Conservation (phyloP, 129 eudicot species). For the Chrysanthemum seticuspe region DNA sequence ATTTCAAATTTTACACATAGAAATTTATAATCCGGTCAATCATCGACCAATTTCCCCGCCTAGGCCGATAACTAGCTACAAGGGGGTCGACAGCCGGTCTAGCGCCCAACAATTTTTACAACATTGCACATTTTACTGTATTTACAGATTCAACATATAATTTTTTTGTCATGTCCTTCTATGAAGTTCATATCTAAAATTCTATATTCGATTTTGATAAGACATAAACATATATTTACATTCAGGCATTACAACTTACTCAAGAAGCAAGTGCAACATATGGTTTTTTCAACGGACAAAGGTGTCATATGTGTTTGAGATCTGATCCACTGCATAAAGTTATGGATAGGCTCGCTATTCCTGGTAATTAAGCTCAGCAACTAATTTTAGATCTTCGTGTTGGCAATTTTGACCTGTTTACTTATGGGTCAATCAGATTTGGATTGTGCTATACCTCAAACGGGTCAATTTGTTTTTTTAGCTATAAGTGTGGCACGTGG, state of each 20-base stretch:
- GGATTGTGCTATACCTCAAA: no score
- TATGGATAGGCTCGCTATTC: conserved; percentile 70
- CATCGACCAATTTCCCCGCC: no score
- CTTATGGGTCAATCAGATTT: background rate
- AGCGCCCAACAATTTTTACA: no score
- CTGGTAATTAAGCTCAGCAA: conserved; percentile 48
- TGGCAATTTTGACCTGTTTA: background rate
- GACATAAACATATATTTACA: background rate
- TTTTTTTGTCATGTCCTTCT: background rate
- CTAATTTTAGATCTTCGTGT: background rate
- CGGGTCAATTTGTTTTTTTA: no score
- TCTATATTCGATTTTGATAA: background rate
- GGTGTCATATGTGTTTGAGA: conserved; percentile 89
- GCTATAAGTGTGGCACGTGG: no score
- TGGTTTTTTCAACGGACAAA: conserved; percentile 68
- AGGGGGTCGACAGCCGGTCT: no score
- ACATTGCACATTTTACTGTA: background rate
- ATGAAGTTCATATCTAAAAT: conserved; percentile 9
- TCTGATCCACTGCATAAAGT: conserved; percentile 76
- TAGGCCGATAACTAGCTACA: no score
- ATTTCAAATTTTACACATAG: no score
- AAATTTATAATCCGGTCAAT: no score
- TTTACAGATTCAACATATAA: no score
- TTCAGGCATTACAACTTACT: conserved; percentile 76
- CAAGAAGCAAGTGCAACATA: conserved; percentile 69